Evolutionary conservation across 352 stramenopile species (phyloP).

Genomic region (Aphanomyces cochlioides): DNA sequence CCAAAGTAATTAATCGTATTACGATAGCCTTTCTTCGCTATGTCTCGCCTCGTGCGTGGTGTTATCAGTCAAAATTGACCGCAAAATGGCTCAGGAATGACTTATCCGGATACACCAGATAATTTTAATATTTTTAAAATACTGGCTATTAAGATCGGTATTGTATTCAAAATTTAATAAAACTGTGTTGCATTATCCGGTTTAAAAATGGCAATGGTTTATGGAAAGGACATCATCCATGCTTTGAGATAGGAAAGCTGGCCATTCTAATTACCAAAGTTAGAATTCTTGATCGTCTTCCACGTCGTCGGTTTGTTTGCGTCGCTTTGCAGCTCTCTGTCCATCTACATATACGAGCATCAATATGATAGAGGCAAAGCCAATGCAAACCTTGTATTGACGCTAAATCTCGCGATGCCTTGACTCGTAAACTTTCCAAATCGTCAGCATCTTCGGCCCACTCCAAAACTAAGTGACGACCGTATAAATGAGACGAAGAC

Average conservation of each 20-base stretch:
- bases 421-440: slow-evolving; percentile 79
- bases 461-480: slow-evolving; percentile 97
- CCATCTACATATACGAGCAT: slow-evolving; percentile 13
- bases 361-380: not conserved
- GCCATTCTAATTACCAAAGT: not conserved
- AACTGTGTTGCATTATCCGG: no score
- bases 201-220: not conserved
- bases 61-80: no score
- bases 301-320: slow-evolving; percentile 20
- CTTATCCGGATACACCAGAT: no score
- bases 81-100: no score
- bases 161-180: no score
- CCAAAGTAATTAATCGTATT: no score
- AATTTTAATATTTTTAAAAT: no score
- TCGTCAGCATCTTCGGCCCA: slow-evolving; percentile 91
- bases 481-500: slow-evolving; percentile 96
- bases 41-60: no score
- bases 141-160: no score
- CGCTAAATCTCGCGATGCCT: slow-evolving; percentile 66
- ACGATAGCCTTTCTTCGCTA: no score
- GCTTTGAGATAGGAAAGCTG: no score
- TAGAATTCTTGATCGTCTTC: slow-evolving; percentile 31
- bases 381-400: slow-evolving; percentile 47
- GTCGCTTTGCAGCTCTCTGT: slow-evolving; percentile 22
- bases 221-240: not conserved